Evolutionary conservation across 2,329 filamentous ascomycete genomes (phyloP), one percentile per base, ranked within the genome.

Genomic region (Exserohilum turcica): DNA sequence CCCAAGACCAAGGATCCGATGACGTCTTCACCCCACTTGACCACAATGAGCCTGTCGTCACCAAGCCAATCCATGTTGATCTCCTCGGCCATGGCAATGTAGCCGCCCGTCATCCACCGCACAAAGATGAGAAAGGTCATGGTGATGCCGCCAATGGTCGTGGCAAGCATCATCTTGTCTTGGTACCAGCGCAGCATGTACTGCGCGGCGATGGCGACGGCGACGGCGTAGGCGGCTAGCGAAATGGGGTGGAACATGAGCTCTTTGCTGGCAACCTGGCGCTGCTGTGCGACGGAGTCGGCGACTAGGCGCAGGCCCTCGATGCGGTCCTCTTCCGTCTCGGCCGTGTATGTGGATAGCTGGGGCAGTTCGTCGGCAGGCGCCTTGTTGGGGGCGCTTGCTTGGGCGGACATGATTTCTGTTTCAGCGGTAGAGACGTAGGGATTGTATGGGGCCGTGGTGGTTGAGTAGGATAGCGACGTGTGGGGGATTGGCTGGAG

Each of bases 231-330:
- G 0, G 67, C 68, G 5, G 76, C 65, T n/a, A 79, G 62, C 21
- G 72, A 69, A 32, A 70, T 38, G 9, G 73, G 72, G 54, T 74
- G 68, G 59, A 64, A 69, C 50, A 75, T 66, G 42, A 94, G 77
- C 57, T 84, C 77, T 48, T 78, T 77, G 36, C 86, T 84, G 16
- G 89, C 85, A 7, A 82, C 76, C 70, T 91, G 87, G 57, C 88
- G 86, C 79, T 94, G 91, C 75, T 96, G 88, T 31, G 90, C 89
- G 43, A 95, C 84, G 53, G 87, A 91, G 74, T 93, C 90, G 56
- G 91, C 88, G 33, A 96, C 82, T 16, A 96, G 83, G 58, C 84
- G 83, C 45, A 96, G 79, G 15, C 87, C 87, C 50, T 85, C 81
- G 58, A 86, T 76, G 68, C 87, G 86, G 71, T 92, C 88, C 45